Conservation (phyloP, 2,329 filamentous ascomycete genomes). For the Calonectria crousiana region DNA sequence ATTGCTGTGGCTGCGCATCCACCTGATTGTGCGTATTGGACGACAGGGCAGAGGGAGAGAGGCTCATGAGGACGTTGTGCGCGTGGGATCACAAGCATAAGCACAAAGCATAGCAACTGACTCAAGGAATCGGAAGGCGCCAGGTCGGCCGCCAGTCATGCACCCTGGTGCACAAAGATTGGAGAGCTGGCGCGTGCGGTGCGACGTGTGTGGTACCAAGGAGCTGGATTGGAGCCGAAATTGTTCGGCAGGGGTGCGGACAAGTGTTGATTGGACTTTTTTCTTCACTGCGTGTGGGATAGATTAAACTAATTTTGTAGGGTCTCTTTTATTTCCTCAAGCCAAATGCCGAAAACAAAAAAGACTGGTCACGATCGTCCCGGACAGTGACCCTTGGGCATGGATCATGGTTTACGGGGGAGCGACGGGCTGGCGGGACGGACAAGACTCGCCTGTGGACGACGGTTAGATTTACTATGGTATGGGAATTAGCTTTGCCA, state of each 20-base stretch:
- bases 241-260: not conserved
- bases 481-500: slow-evolving; percentile 11
- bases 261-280: not conserved
- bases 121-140: not conserved
- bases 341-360: slow-evolving; percentile 3
- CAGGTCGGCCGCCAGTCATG: not conserved
- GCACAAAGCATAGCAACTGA: slow-evolving; percentile 4
- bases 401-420: slow-evolving; percentile 18
- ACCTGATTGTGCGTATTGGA: not conserved
- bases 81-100: slow-evolving; percentile 1
- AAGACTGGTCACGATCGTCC: slow-evolving; percentile 3
- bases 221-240: slow-evolving; percentile 3
- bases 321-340: not conserved
- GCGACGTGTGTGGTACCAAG: not conserved
- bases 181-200: not conserved
- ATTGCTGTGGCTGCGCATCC: not conserved
- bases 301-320: slow-evolving; percentile 9
- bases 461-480: slow-evolving; percentile 20
- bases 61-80: not conserved
- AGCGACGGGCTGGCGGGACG: slow-evolving; percentile 3
- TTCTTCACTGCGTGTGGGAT: not conserved
- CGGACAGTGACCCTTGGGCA: slow-evolving; percentile 4
- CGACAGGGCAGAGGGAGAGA: not conserved
- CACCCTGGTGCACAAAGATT: not conserved
- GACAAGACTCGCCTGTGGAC: slow-evolving; percentile 2